These are phyloP conservation scores for Sisymbrium altissimum DNA, from an alignment of 345 rosid genomes.

Conservation along the genomic window DNA sequence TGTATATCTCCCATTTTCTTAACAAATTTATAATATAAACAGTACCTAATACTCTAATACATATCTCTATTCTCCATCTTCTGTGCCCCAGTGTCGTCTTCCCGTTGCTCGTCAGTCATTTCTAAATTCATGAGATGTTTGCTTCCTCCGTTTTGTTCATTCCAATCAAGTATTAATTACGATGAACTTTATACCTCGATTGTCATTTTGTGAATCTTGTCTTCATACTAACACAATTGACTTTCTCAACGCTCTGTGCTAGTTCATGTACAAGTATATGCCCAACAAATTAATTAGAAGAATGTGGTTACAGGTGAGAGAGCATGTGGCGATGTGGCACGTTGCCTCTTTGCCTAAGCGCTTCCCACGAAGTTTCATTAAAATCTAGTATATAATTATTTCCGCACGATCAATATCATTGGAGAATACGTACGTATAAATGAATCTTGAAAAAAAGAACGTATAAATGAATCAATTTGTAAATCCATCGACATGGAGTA, in stretches of 20 bases:
- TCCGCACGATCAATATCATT: conserved; percentile 1
- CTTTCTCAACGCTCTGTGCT: neutral
- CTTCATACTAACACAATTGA: neutral
- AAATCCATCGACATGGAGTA: neutral
- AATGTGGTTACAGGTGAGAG: conserved; percentile 16
- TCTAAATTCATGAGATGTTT: conserved; percentile 9
- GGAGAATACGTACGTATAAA: neutral
- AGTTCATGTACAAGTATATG: neutral
- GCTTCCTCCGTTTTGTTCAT: conserved; percentile 10
- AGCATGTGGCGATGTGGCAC: conserved; percentile 9
- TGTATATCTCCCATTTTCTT: neutral
- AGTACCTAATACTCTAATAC: neutral
- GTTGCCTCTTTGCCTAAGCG: conserved; percentile 12
- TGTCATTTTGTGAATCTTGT: neutral
- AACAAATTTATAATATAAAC: neutral
- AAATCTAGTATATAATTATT: neutral
- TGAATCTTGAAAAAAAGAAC: neutral
- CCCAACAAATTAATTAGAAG: neutral
- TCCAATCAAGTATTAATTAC: conserved; percentile 4
- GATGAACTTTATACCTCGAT: neutral
- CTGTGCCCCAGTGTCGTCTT: conserved; percentile 17
- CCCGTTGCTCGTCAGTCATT: conserved; percentile 7
- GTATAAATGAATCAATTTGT: neutral
- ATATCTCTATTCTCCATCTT: conserved; percentile 6
- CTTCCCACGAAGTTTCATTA: conserved; percentile 28